Base-by-base conservation (phyloP, 2,329 filamentous ascomycete genomes). In the Alternaria postmessia region DNA sequence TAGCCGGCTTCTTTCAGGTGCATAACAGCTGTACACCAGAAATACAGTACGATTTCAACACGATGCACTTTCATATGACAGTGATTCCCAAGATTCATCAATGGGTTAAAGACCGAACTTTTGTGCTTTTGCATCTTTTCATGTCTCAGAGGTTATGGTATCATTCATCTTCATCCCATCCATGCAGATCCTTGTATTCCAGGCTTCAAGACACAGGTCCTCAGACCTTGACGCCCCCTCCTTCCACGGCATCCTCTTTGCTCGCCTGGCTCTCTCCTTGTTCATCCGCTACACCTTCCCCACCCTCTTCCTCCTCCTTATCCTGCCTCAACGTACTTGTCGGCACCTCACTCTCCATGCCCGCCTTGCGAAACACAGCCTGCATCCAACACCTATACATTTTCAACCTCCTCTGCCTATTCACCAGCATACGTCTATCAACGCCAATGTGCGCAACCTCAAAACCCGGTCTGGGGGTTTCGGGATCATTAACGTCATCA, bases 321-420 rank as follows among this genome's bases (percentile, higher is more conserved):
- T 75, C 75, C 51, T 72, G 68, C 64, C 74, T 59, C 54, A 77
- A 43, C 22, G 75, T 76, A 60, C 75, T 77, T 9, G 74, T 78
- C 1, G 75, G 68, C 3, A 78, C 68, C 32, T 69, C 52, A 44
- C 73, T 77, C 59, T 71, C 66, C 42, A 63, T 34, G 1, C 75
- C 75, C 6, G 46, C 46, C 81, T 94, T 94, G 72, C 85, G 87
- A 78, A 95, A 96, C 4, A 88, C 87, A 30, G 91, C 92, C 79
- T 96, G 92, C 77, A 96, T 87, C 93, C 95, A 99, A 82, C 94
- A 98, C 62, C 95, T 88, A 80, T 98, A 98, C 95, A 99, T 99
- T 81, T 98, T 99, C 49, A 97, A 83, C 80, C 93, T 91, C 73
- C 90, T 87, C 55, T 94, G 92, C 66, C 95, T 88, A 78, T 99